phyloP scores from a whole-genome alignment of 2,329 filamentous ascomycete genomes.

The Colletotrichum melonis region DNA sequence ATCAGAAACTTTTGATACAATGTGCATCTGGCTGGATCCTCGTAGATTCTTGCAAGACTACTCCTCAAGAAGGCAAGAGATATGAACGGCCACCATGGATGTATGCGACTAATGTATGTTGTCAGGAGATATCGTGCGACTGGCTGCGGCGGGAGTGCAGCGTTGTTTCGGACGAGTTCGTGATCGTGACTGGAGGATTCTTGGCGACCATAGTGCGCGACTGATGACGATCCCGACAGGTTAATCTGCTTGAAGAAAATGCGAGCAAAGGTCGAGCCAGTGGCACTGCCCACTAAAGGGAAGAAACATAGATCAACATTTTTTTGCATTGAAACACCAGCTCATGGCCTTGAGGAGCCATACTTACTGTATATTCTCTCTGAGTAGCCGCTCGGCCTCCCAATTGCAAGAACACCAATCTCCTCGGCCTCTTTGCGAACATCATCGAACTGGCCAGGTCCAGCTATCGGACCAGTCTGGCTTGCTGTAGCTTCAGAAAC shows the following conservation, averaged over 20 bases:
- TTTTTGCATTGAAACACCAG: neutral
- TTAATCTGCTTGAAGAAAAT: conserved; percentile 42
- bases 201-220: neutral
- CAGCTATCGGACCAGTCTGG: neutral
- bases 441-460: conserved; percentile 3
- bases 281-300: conserved; percentile 38
- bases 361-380: conserved; percentile 38
- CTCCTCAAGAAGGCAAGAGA: conserved; percentile 36
- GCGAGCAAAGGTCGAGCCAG: conserved; percentile 41
- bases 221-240: conserved; percentile 6
- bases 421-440: conserved; percentile 40
- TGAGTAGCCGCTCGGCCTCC: conserved; percentile 29
- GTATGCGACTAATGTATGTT: conserved; percentile 39
- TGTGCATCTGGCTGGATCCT: conserved; percentile 30
- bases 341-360: no score
- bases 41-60: conserved; percentile 33
- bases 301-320: neutral
- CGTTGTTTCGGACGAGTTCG: conserved; percentile 16
- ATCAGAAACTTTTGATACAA: conserved; percentile 36
- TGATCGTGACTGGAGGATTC: neutral
- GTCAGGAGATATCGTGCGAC: conserved; percentile 35
- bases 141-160: conserved; percentile 38
- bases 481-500: neutral
- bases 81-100: conserved; percentile 43
- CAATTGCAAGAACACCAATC: conserved; percentile 39